Base-by-base conservation (phyloP, 805 yeast species). In the Blastobotrys mokoenaii region DNA sequence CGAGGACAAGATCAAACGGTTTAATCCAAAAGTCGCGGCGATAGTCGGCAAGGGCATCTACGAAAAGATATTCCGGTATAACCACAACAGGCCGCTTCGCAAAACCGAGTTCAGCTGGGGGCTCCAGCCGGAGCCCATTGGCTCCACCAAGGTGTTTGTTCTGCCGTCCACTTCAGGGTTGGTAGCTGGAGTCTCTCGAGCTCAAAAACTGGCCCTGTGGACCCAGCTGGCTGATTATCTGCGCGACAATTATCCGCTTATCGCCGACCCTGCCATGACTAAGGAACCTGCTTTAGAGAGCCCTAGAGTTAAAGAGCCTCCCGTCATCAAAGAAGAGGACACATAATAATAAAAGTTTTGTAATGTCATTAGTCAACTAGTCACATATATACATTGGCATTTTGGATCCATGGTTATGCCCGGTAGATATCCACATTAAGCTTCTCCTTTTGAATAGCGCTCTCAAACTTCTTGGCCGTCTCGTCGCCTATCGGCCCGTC, bases 11-110 rank as follows among this genome's bases (percentile, higher is more conserved):
- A 61, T 84, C 38, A 57, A 57, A 1, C 38, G 32, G 1, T 49
- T 66, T 27, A 45, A 58, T 1, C 77, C 84, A 0, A 51, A 59
- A 25, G 63, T 66, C 30, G 63, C 80, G 0, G 79, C 82, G 30
- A 61, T 84, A 17, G 76, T 83, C 2, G 93, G 93, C 0, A 80
- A 81, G 53, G 87, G 87, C 0, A 80, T 83, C 5, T 83, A 87
- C 86, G 85, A 80, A 45, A 59, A 72, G 2, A 60, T 83, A 0
- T 68, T 73, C 43, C 69, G 65, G 50, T 54, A 53, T 43, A 47
- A 62, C 36, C 56, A 60, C 4, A 66, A 68, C 16, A 56, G 58
- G 34, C 56, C 62, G 36, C 49, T 62, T 30, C 52, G 57, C 15
- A 54, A 60, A 29, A 51, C 53, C 5, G 22, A 57, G 18, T 81